Base-by-base conservation (phyloP, 2,329 filamentous ascomycete genomes). In the Penicillium occitanis region DNA sequence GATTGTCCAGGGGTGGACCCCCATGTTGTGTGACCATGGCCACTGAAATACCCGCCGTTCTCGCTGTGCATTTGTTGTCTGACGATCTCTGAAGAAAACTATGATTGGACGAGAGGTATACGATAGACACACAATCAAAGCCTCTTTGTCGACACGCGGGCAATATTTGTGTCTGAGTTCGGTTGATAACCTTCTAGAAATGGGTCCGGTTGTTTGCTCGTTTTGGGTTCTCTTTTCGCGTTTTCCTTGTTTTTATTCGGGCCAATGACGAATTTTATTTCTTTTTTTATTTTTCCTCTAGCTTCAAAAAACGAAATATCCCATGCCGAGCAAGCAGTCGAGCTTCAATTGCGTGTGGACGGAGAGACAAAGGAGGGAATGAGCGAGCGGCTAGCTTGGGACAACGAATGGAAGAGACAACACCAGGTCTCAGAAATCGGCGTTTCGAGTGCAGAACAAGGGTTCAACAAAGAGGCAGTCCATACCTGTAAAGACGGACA, bases 1-100 rank as follows among this genome's bases (percentile, higher is more conserved):
- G 67, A 71, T 71, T 68, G 73, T 72, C 69, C 73, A 73, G 70
- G 73, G 76, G 70, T 72, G 75, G 74, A 71, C 68, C 67, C 72
- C 73, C 76, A 77, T 76, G 75, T 74, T 75, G 76, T 76, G 77
- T 79, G 78, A 79, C 77, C 78, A 80, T 80, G 76, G 78, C 77
- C 78, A 79, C 78, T 72, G 72, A 67, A 37, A 63, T 48, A 69
- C 72, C 71, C 69, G 70, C 73, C 75, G 73, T 71, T 72, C 73
- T 71, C 71, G 75, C 70, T 77, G 76, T 75, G 79, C 77, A 79
- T 79, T 79, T 73, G 76, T 77, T 73, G 71, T 28, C 22, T 22
- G 46, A 22, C 17, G 55, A 55, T 40, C 19, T 50, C 35, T 64
- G 37, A 60, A 60, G 58, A 48, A 42, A 33, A 2, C 25, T 19